Evolutionary conservation across 2,329 filamentous ascomycete species (phyloP).

Genomic region (Chaetomium sp.): DNA sequence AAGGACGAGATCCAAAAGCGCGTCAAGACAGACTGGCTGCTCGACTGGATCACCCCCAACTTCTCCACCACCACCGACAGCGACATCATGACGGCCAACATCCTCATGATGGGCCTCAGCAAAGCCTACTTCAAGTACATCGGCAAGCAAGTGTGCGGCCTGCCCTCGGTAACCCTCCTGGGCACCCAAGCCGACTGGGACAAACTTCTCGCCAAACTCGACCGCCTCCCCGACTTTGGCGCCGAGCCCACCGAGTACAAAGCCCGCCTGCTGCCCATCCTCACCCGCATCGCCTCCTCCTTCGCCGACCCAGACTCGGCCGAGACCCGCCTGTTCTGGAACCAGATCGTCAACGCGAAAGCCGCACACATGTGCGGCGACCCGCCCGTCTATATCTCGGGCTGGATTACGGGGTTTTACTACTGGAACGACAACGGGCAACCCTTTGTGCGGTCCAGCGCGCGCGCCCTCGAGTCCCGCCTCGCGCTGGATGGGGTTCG

Average conservation of each 20-base stretch:
- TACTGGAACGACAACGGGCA: slow-evolving; percentile 47
- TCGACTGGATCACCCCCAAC: slow-evolving; percentile 46
- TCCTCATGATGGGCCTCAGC: slow-evolving; percentile 49
- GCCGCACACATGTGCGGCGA: slow-evolving; percentile 38
- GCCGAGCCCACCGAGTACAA: slow-evolving; percentile 45
- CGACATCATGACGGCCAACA: slow-evolving; percentile 46
- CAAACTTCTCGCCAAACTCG: slow-evolving; percentile 45
- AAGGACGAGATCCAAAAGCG: slow-evolving; percentile 45
- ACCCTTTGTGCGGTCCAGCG: slow-evolving; percentile 24
- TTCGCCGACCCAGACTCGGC: slow-evolving; percentile 45
- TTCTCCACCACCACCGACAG: slow-evolving; percentile 46
- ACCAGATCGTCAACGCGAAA: slow-evolving; percentile 43
- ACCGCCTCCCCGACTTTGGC: slow-evolving; percentile 49
- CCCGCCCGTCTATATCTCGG: slow-evolving; percentile 45
- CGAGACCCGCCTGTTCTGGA: slow-evolving; percentile 47
- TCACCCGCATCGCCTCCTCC: slow-evolving; percentile 47
- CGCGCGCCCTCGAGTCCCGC: background rate
- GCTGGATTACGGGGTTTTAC: slow-evolving; percentile 53
- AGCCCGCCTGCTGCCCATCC: slow-evolving; percentile 46
- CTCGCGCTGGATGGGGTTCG: slow-evolving; percentile 32
- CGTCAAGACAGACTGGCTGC: slow-evolving; percentile 47
- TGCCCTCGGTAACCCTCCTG: slow-evolving; percentile 47
- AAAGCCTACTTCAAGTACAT: slow-evolving; percentile 45
- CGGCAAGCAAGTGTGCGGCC: slow-evolving; percentile 44
- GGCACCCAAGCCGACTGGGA: slow-evolving; percentile 46